These are phyloP conservation scores for Trichoderma reesei DNA, from an alignment of 495 filamentous ascomycete genomes.

Conservation along the genomic window DNA sequence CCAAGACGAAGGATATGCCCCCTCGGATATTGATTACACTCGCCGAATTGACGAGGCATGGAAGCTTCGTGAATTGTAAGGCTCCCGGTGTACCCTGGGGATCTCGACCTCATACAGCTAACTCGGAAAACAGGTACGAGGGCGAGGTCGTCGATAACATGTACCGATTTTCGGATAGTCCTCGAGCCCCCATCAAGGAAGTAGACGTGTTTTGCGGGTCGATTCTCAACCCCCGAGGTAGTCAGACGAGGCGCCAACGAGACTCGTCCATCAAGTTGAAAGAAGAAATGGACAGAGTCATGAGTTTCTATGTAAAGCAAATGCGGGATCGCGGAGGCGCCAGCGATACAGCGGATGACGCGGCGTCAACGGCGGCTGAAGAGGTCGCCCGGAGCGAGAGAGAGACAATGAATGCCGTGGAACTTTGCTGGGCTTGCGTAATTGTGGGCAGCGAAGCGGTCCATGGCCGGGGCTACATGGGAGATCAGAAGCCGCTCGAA, in stretches of 20 bases:
- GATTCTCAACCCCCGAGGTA: slow-evolving; percentile 55
- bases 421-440: slow-evolving; percentile 33
- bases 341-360: not conserved
- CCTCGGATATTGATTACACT: not conserved
- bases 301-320: slow-evolving; percentile 33
- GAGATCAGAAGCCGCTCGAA: slow-evolving; percentile 16
- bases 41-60: slow-evolving; percentile 19
- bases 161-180: slow-evolving; percentile 47
- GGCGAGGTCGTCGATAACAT: slow-evolving; percentile 47
- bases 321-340: slow-evolving; percentile 18
- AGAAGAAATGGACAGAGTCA: slow-evolving; percentile 49
- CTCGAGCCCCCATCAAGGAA: slow-evolving; percentile 50
- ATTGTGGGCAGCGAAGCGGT: slow-evolving; percentile 14
- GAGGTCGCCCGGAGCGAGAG: slow-evolving; percentile 8
- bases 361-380: not conserved
- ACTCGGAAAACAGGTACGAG: slow-evolving; percentile 47
- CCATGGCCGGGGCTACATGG: slow-evolving; percentile 1
- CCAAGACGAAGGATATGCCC: not conserved
- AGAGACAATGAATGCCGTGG: slow-evolving; percentile 18
- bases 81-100: not conserved
- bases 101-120: not conserved
- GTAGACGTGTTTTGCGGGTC: slow-evolving; percentile 67
- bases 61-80: slow-evolving; percentile 48
- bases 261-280: slow-evolving; percentile 52
- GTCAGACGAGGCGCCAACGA: slow-evolving; percentile 49